Conservation (phyloP, 1,284 basidiomycete species). For the Ustilago hordei region DNA sequence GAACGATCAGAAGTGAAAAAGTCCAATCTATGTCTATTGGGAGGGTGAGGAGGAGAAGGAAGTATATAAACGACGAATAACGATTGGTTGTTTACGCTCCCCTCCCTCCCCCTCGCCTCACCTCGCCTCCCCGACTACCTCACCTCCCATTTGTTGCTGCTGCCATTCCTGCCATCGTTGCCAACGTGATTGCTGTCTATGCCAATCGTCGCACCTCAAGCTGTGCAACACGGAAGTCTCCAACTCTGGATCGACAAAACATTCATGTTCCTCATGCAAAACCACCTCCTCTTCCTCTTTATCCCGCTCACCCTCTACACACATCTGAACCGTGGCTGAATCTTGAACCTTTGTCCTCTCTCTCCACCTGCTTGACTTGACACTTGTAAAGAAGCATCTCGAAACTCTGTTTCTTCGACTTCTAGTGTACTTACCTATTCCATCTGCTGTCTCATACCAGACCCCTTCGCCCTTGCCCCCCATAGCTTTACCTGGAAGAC, state of each 20-base stretch:
- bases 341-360: not conserved
- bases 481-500: slow-evolving; percentile 76
- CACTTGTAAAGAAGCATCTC: not conserved
- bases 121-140: not conserved
- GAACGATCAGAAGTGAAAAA: not conserved
- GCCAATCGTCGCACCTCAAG: slow-evolving; percentile 45
- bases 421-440: slow-evolving; percentile 21
- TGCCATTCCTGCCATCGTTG: not conserved
- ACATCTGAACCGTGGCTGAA: too few relatives aligned
- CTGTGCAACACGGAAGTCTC: slow-evolving; percentile 38
- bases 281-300: slow-evolving; percentile 1
- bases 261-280: slow-evolving; percentile 13
- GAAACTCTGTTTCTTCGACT: slow-evolving; percentile 16
- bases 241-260: slow-evolving; percentile 27
- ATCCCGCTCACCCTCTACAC: not conserved
- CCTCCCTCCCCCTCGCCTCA: not conserved
- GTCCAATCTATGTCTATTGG: not conserved
- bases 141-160: not conserved
- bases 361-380: not conserved
- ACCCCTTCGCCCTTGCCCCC: slow-evolving; percentile 77
- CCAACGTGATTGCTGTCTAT: slow-evolving; percentile 13
- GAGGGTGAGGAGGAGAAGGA: slow-evolving; percentile 1
- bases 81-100: not conserved
- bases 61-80: slow-evolving; percentile 7
- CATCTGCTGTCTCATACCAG: slow-evolving; percentile 72